Evolutionary conservation across 306 rosid genomes (phyloP).

Genomic region (Dryas octopetala): DNA sequence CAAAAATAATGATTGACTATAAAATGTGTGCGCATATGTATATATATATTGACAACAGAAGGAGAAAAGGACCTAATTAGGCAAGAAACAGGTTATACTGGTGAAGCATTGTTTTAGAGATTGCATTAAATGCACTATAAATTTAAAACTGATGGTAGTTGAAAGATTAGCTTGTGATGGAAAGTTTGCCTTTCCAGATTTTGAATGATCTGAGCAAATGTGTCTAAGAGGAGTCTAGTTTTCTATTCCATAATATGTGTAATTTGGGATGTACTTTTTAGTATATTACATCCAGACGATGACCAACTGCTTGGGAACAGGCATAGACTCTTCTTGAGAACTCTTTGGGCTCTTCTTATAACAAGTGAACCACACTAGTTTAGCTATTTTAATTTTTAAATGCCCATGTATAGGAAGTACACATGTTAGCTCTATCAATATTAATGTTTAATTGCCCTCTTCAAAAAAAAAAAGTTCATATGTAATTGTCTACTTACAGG

Average conservation of each 20-base stretch:
- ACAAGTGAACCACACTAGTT: background rate
- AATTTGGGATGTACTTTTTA: background rate
- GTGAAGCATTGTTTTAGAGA: background rate
- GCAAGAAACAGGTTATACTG: background rate
- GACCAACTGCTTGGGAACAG: background rate
- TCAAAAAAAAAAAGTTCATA: background rate
- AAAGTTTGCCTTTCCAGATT: background rate
- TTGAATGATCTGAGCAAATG: background rate
- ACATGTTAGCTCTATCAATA: background rate
- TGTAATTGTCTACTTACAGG: slow-evolving; percentile 45
- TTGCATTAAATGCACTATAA: background rate
- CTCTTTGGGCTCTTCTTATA: background rate
- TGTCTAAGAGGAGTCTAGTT: background rate
- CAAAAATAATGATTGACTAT: background rate
- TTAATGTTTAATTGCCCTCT: slow-evolving; percentile 18
- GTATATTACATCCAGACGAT: background rate
- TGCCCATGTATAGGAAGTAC: background rate
- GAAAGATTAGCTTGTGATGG: background rate
- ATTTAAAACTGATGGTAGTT: background rate
- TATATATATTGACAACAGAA: background rate
- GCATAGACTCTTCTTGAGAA: background rate
- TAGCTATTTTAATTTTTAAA: background rate
- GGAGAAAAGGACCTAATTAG: background rate
- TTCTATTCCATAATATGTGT: background rate
- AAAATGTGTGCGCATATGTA: background rate